phyloP scores from a whole-genome alignment of 257 asterid species.

The Vinca minor region DNA sequence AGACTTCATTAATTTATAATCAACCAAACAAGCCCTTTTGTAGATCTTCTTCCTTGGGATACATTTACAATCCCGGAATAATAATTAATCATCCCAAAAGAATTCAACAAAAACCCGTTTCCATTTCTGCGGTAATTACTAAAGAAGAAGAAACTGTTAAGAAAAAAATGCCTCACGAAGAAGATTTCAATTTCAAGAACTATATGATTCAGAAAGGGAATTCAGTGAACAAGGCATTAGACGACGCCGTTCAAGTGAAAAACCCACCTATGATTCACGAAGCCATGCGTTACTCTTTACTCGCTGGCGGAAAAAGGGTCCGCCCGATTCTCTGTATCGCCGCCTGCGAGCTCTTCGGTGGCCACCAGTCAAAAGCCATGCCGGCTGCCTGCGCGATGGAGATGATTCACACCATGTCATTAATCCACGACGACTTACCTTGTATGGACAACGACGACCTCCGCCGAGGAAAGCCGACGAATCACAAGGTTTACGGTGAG shows the following conservation, averaged over 20 bases:
- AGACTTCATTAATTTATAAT: constrained; percentile 18
- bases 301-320: constrained; percentile 70
- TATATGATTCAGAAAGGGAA: constrained; percentile 46
- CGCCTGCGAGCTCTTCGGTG: constrained; percentile 75
- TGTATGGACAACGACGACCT: constrained; percentile 75
- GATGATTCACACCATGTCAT: constrained; percentile 75
- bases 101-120: constrained; percentile 3
- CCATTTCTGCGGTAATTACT: constrained; percentile 25
- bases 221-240: constrained; percentile 43
- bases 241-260: constrained; percentile 42
- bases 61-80: constrained; percentile 16
- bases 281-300: constrained; percentile 63
- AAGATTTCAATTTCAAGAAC: constrained; percentile 32
- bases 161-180: constrained; percentile 7
- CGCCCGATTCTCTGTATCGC: constrained; percentile 75
- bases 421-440: constrained; percentile 70
- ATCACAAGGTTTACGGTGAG: constrained; percentile 64
- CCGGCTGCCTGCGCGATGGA: constrained; percentile 85
- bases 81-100: too few species aligned
- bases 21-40: neutral
- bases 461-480: constrained; percentile 73
- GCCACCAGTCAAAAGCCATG: constrained; percentile 39
- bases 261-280: constrained; percentile 53
- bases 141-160: constrained; percentile 25
- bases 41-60: constrained; percentile 19